phyloP scores from a whole-genome alignment of 2,329 filamentous ascomycete species.

The Botrytis hyacinthi region DNA sequence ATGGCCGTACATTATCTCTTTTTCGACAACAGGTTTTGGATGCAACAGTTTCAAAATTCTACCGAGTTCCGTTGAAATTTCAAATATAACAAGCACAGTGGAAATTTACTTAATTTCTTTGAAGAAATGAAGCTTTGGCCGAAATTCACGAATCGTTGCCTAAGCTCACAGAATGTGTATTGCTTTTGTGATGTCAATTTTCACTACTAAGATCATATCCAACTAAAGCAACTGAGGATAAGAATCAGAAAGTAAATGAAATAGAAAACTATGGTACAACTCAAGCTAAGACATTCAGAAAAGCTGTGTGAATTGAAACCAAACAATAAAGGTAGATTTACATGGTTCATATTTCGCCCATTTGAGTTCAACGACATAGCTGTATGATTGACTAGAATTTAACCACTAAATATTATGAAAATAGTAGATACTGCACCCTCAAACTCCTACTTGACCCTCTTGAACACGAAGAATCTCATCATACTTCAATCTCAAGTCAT shows the following conservation, averaged over 20 bases:
- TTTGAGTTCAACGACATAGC: neutral
- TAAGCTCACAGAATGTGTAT: neutral
- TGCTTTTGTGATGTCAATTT: neutral
- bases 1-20: neutral
- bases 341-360: neutral
- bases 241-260: rapidly evolving
- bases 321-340: neutral
- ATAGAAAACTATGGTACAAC: rapidly evolving
- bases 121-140: neutral
- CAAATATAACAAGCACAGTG: neutral
- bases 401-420: neutral
- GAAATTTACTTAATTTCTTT: neutral
- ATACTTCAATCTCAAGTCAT: neutral
- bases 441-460: neutral
- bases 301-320: neutral
- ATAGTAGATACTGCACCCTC: neutral
- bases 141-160: neutral
- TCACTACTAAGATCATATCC: neutral
- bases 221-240: no score
- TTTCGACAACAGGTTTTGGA: no score
- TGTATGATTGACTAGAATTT: neutral
- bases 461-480: neutral
- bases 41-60: neutral
- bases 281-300: neutral
- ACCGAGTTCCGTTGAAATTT: neutral